Percentiles rank a stretch among this genome's conserved stretches.
Conservation (phyloP, 768 basidiomycete species). For the Leccinum incarnatum region DNA sequence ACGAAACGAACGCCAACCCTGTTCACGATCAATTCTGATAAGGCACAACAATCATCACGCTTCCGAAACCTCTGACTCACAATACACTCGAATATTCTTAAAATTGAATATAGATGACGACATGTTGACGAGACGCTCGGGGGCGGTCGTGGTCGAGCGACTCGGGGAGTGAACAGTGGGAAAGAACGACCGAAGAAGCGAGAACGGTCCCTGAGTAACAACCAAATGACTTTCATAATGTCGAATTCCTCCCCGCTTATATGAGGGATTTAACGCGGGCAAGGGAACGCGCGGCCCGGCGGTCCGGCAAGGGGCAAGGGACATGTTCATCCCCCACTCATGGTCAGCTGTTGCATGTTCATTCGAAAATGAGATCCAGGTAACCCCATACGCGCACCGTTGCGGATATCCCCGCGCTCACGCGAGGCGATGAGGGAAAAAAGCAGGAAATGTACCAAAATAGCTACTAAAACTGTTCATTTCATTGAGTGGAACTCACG, state of each 20-base stretch:
- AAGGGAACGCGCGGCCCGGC: slow-evolving; percentile 1
- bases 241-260: neutral
- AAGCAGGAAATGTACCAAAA: neutral
- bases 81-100: slow-evolving; percentile 66
- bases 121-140: neutral
- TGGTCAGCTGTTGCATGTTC: neutral
- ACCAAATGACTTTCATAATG: neutral
- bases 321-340: neutral
- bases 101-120: slow-evolving; percentile 10
- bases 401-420: neutral
- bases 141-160: neutral
- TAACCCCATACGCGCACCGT: neutral
- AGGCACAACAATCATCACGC: neutral
- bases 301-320: neutral
- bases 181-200: neutral
- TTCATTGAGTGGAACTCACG: neutral
- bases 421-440: neutral
- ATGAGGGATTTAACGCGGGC: neutral
- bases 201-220: neutral
- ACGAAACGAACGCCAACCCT: slow-evolving; percentile 74
- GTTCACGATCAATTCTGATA: neutral
- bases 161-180: neutral
- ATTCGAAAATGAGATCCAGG: neutral
- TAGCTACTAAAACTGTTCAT: neutral
- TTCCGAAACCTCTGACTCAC: slow-evolving; percentile 35